Base-by-base conservation (phyloP, 1,139 yeast genomes). In the Tardiomyces blankii region DNA sequence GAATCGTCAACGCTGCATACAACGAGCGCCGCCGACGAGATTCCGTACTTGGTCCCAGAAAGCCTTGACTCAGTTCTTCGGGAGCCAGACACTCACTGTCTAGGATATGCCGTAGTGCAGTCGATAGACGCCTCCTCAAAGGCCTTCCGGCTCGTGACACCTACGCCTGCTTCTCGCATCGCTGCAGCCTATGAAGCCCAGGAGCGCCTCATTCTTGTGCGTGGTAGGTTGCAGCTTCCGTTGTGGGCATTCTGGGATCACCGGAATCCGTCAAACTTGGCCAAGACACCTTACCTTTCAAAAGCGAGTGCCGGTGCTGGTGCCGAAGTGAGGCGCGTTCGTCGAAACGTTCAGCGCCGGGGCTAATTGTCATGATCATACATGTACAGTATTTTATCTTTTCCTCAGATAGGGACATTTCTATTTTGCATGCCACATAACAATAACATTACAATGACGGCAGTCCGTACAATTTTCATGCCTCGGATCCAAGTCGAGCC, bases 171-270 rank as follows among this genome's bases (percentile, higher is more conserved):
- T 21, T 46, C 18, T 18, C 48, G 63, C 30, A 53, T 38, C 21
- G 41, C 39, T 19, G 47, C 49, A 19, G 49, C 62, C 18, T 40
- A 40, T 4, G 42, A 40, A 21, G 40, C 11, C 42, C 52, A 41
- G 46, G 49, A 39, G 42, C 49, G 2, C 41, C 38, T 80, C 42
- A 49, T 82, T 0, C 49, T 86, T 1, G 70, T 78, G 0, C 73
- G 86, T 51, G 93, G 93, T 1, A 74, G 79, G 40, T 77, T 87
- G 1, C 85, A 79, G 43, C 59, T 75, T 2, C 83, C 84, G 0
- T 57, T 72, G n/a, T 68, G 68, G 62, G 75, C 66, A 49, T 47
- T 69, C 6, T 64, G 64, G 53, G 52, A 54, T 28, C n/a, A 13
- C 32, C 32, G 32, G 12, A 11, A 13, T 13, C 13, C 32, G 4